Evolutionary conservation across 306 rosid genomes (phyloP).

Genomic region (Dalbergia oliveri): DNA sequence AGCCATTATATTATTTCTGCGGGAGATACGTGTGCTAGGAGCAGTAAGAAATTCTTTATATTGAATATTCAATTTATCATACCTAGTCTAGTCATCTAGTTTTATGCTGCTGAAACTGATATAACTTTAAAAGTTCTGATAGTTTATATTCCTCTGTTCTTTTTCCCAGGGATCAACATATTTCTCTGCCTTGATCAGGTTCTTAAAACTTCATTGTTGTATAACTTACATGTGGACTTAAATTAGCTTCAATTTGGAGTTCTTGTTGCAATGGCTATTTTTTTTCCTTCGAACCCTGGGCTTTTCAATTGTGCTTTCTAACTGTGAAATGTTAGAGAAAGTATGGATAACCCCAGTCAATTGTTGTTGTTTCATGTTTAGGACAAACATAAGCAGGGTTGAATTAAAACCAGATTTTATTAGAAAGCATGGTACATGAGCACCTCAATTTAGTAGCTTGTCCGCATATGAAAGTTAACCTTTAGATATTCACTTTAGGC

Average conservation of each 20-base stretch:
- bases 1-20: conserved; percentile 70
- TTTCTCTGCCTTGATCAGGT: conserved; percentile 84
- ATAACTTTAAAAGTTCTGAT: conserved; percentile 44
- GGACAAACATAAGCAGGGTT: conserved; percentile 8
- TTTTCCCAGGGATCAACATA: conserved; percentile 69
- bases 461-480: no score
- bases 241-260: conserved; percentile 30
- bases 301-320: conserved; percentile 8
- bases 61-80: conserved; percentile 15
- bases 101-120: conserved; percentile 6
- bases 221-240: conserved; percentile 27
- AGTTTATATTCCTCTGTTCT: conserved; percentile 44
- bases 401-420: conserved; percentile 13
- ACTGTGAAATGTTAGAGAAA: neutral
- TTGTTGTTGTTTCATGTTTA: conserved; percentile 28
- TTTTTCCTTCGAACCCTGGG: neutral
- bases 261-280: neutral
- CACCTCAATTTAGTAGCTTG: no score
- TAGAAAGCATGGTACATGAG: neutral
- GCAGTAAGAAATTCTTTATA: conserved; percentile 62
- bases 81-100: neutral
- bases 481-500: neutral
- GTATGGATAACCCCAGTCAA: neutral
- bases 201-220: conserved; percentile 37
- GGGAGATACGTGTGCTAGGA: conserved; percentile 59